Conservation (phyloP, 2,329 filamentous ascomycete species). For the Pochonia chlamydosporia region DNA sequence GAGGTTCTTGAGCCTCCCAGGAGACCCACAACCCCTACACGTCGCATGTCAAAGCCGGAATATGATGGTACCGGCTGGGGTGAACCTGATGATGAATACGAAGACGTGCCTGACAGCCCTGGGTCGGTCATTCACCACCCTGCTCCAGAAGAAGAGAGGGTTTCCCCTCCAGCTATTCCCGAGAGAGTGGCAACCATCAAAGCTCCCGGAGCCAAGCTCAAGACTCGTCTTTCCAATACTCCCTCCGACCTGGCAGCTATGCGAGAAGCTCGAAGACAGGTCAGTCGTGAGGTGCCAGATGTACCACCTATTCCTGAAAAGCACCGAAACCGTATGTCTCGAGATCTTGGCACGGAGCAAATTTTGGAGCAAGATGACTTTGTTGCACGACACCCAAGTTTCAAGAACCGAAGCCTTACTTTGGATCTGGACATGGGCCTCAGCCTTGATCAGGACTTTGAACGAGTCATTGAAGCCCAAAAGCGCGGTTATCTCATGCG, state of each 20-base stretch:
- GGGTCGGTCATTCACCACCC: constrained; percentile 86
- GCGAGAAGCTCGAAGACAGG: constrained; percentile 78
- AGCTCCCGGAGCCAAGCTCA: constrained; percentile 77
- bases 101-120: constrained; percentile 66
- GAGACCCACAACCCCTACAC: constrained; percentile 44
- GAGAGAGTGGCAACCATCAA: constrained; percentile 85
- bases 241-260: constrained; percentile 79
- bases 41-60: constrained; percentile 49
- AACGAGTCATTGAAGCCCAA: constrained; percentile 90
- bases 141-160: constrained; percentile 40
- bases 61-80: constrained; percentile 61
- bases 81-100: constrained; percentile 43
- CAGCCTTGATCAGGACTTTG: constrained; percentile 87
- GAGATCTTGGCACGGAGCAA: constrained; percentile 36
- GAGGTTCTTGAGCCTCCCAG: constrained; percentile 31
- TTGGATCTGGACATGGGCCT: constrained; percentile 77
- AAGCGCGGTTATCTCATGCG: constrained; percentile 99
- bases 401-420: constrained; percentile 78
- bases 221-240: constrained; percentile 82
- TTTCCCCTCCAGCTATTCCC: constrained; percentile 64
- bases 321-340: constrained; percentile 50
- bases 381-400: constrained; percentile 61
- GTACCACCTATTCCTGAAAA: constrained; percentile 57
- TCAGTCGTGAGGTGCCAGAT: constrained; percentile 65
- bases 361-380: constrained; percentile 33